Percentiles rank a stretch among this genome's conserved stretches.
phyloP scores from a whole-genome alignment of 1,284 basidiomycete species.

The Ganoderma multipileum region DNA sequence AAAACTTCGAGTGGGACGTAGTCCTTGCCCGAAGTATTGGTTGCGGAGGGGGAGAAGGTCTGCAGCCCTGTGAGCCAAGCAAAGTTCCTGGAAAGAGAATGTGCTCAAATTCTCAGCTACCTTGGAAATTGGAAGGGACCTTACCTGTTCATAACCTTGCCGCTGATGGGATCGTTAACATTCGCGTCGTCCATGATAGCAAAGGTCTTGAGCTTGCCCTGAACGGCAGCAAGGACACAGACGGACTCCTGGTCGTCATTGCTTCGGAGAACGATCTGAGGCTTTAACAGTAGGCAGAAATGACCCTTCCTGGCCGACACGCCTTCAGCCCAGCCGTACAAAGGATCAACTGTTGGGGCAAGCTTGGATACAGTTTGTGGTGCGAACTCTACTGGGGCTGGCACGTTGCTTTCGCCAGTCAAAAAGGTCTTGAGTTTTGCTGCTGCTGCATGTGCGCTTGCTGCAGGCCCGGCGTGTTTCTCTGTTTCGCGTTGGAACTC shows the following conservation, averaged over 20 bases:
- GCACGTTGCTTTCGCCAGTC: constrained; percentile 47
- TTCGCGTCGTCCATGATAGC: constrained; percentile 84
- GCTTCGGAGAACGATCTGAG: constrained; percentile 87
- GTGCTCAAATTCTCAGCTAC: not conserved
- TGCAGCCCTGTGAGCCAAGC: constrained; percentile 72
- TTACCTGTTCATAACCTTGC: constrained; percentile 87
- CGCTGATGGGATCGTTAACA: constrained; percentile 85
- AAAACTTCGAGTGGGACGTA: constrained; percentile 89
- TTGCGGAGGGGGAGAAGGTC: constrained; percentile 79
- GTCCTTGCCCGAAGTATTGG: constrained; percentile 47
- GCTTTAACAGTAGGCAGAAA: constrained; percentile 88
- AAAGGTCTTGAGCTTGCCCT: constrained; percentile 85
- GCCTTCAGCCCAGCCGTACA: constrained; percentile 75
- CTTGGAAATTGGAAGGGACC: constrained; percentile 12
- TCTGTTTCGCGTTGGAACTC: constrained; percentile 42
- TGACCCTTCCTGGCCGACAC: constrained; percentile 75
- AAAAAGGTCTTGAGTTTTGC: constrained; percentile 68
- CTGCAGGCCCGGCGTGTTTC: constrained; percentile 44
- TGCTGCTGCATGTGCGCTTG: constrained; percentile 66
- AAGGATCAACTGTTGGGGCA: constrained; percentile 52
- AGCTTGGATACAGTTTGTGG: constrained; percentile 29
- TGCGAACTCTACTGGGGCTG: constrained; percentile 51
- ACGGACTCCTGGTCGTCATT: constrained; percentile 68
- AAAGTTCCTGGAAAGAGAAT: constrained; percentile 34
- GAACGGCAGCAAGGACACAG: constrained; percentile 83